These are phyloP conservation scores for Pinus tabuliformis DNA, from an alignment of 75 land plant genomes.

Conservation along the genomic window DNA sequence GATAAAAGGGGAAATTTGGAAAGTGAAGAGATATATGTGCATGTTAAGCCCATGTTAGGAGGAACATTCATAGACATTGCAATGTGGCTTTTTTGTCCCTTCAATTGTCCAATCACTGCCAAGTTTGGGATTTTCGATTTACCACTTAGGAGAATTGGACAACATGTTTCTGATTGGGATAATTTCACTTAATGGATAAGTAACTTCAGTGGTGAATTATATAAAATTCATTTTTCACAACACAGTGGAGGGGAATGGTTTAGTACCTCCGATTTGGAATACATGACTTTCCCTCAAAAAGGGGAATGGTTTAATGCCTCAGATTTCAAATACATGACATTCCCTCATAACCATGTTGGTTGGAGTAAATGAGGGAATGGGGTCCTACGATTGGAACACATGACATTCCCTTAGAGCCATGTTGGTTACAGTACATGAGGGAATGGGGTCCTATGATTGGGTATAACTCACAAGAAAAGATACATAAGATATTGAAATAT, in stretches of 20 bases:
- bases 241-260: conserved; percentile 84
- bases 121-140: conserved; percentile 57
- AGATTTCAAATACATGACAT: no score
- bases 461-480: conserved; percentile 57
- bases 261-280: conserved; percentile 61
- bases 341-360: no score
- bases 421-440: conserved; percentile 87
- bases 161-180: conserved; percentile 91
- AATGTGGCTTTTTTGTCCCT: conserved; percentile 56
- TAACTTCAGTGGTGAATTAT: conserved; percentile 74
- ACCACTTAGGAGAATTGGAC: conserved; percentile 51
- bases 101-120: conserved; percentile 78
- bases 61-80: no score
- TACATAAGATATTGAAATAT: conserved; percentile 50
- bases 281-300: no score
- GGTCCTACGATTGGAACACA: no score
- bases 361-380: no score
- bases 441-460: conserved; percentile 86
- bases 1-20: conserved; percentile 60
- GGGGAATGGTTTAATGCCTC: no score
- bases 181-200: conserved; percentile 72
- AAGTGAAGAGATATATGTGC: conserved; percentile 27
- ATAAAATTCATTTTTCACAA: conserved; percentile 67
- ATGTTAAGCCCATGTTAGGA: no score
- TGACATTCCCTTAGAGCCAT: conserved; percentile 54